phyloP scores from a whole-genome alignment of 441 rosid species.

The Erodium texanum region DNA sequence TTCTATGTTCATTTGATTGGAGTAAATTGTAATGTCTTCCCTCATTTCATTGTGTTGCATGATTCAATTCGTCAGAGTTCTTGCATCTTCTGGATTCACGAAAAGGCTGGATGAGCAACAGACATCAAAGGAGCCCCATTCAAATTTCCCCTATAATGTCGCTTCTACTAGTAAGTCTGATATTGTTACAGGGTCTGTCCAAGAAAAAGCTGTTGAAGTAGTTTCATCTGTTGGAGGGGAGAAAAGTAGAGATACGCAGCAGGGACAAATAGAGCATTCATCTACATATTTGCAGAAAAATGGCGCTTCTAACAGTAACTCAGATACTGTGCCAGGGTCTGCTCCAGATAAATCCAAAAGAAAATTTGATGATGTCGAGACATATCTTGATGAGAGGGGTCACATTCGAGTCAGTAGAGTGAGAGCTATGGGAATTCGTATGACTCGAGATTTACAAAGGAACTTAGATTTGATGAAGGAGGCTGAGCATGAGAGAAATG shows the following conservation, averaged over 20 bases:
- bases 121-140: conserved; percentile 21
- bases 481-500: conserved; percentile 40
- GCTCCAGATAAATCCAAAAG: conserved; percentile 30
- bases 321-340: conserved; percentile 30
- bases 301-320: conserved; percentile 27
- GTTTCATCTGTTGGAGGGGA: conserved; percentile 29
- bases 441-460: conserved; percentile 96
- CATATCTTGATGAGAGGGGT: conserved; percentile 82
- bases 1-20: background rate
- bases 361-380: conserved; percentile 53
- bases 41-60: conserved; percentile 8
- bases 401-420: conserved; percentile 58
- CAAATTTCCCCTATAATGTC: conserved; percentile 25
- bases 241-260: conserved; percentile 33
- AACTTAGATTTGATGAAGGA: conserved; percentile 91
- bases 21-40: conserved; percentile 15
- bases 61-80: conserved; percentile 37
- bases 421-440: conserved; percentile 87
- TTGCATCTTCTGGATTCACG: conserved; percentile 50
- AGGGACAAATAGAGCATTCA: conserved; percentile 22
- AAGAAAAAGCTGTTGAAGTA: conserved; percentile 26
- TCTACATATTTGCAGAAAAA: conserved; percentile 27
- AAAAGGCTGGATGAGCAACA: conserved; percentile 33
- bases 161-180: conserved; percentile 32
- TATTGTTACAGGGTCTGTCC: conserved; percentile 26